Evolutionary conservation across 176 grass and related monocot species (phyloP).

Genomic region (Triticum dicoccoides): DNA sequence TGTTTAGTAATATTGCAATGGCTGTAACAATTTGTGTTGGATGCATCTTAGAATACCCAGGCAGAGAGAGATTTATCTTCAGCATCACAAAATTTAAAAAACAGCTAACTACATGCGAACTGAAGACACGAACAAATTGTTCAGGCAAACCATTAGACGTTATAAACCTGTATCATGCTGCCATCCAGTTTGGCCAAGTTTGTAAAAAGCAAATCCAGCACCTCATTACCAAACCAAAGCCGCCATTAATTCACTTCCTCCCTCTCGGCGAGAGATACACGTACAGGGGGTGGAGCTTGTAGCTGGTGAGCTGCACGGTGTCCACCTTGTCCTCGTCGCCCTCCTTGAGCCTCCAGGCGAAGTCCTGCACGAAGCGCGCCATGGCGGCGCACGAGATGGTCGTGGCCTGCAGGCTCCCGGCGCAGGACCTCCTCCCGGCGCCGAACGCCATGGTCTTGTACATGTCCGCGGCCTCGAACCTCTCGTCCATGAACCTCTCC

Average conservation of each 20-base stretch:
- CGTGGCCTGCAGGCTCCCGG: constrained; percentile 59
- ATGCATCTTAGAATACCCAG: too few relatives aligned
- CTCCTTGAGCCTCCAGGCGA: constrained; percentile 66
- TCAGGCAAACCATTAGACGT: neutral
- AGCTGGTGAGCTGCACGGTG: constrained; percentile 69
- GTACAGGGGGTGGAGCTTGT: constrained; percentile 53
- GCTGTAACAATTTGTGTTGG: too few relatives aligned
- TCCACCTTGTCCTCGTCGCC: constrained; percentile 69
- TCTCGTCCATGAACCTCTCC: constrained; percentile 65
- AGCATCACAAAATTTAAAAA: too few relatives aligned
- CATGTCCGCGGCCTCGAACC: constrained; percentile 37
- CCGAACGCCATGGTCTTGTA: constrained; percentile 91
- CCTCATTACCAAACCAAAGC: neutral
- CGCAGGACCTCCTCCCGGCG: constrained; percentile 63
- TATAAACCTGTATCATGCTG: neutral
- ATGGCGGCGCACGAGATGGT: constrained; percentile 56
- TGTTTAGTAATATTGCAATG: too few relatives aligned
- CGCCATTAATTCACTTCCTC: constrained; percentile 8
- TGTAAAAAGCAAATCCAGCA: neutral
- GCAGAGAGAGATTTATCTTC: too few relatives aligned
- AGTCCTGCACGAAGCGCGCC: constrained; percentile 69
- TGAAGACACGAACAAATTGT: neutral
- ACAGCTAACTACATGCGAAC: too few relatives aligned
- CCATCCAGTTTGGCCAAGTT: neutral
- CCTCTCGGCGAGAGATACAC: constrained; percentile 51